phyloP scores from a whole-genome alignment of 2,329 filamentous ascomycete species.

The Trichoderma arundinaceum region DNA sequence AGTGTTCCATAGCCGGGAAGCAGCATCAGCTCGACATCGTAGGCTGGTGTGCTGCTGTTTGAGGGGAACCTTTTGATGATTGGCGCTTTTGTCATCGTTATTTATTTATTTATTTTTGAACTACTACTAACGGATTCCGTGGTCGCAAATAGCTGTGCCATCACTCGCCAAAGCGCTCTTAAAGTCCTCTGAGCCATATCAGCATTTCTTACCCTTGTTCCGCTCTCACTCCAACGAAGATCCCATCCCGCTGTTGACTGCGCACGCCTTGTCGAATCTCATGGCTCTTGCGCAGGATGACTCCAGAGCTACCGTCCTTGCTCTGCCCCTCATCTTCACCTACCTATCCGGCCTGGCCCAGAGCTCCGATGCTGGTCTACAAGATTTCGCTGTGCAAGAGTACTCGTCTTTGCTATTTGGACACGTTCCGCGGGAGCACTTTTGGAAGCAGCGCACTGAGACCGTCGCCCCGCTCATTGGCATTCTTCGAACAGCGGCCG shows the following conservation, averaged over 20 bases:
- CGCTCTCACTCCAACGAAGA: constrained; percentile 78
- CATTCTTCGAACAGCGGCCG: constrained; percentile 79
- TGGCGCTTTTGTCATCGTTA: neutral
- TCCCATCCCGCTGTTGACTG: constrained; percentile 85
- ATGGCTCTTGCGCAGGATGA: constrained; percentile 71
- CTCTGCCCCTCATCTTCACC: constrained; percentile 80
- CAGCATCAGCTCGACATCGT: neutral
- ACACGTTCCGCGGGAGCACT: constrained; percentile 74
- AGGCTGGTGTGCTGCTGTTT: neutral
- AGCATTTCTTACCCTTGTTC: constrained; percentile 82
- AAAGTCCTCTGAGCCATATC: constrained; percentile 77
- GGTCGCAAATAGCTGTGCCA: constrained; percentile 68
- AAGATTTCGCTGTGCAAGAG: constrained; percentile 93
- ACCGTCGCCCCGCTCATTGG: constrained; percentile 82
- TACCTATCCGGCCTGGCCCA: constrained; percentile 86
- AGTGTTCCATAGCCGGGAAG: neutral
- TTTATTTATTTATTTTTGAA: neutral
- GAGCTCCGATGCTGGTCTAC: constrained; percentile 84
- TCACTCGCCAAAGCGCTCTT: constrained; percentile 77
- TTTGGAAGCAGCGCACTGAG: constrained; percentile 90
- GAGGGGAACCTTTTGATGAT: neutral
- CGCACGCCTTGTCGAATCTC: constrained; percentile 81
- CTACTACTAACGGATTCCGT: neutral
- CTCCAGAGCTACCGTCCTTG: constrained; percentile 70
- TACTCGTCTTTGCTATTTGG: constrained; percentile 85